phyloP scores from a whole-genome alignment of 2,329 filamentous ascomycete genomes.

The Fusarium papillatum region DNA sequence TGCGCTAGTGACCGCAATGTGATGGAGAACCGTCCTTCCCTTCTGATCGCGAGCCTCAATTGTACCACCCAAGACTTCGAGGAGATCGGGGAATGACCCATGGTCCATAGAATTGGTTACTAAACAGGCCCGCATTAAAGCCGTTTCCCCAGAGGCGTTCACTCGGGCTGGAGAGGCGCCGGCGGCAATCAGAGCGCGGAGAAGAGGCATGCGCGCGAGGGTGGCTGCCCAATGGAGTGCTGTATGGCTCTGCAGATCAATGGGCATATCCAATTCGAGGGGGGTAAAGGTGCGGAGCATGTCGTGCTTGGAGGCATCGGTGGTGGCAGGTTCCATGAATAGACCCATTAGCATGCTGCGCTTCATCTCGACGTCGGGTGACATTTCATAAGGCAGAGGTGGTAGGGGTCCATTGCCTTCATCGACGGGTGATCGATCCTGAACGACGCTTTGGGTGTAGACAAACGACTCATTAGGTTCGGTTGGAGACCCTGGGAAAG shows the following conservation, averaged over 20 bases:
- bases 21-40: slow-evolving; percentile 92
- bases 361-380: slow-evolving; percentile 81
- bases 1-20: slow-evolving; percentile 95
- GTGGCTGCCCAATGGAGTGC: slow-evolving; percentile 98
- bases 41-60: slow-evolving; percentile 93
- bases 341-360: slow-evolving; percentile 86
- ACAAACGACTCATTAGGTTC: slow-evolving; percentile 86
- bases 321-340: slow-evolving; percentile 80
- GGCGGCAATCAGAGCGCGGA: slow-evolving; percentile 84
- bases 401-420: slow-evolving; percentile 72
- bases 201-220: slow-evolving; percentile 84
- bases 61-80: slow-evolving; percentile 89
- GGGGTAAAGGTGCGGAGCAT: slow-evolving; percentile 82
- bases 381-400: slow-evolving; percentile 73
- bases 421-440: slow-evolving; percentile 56
- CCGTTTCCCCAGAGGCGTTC: slow-evolving; percentile 91
- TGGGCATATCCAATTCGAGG: slow-evolving; percentile 90
- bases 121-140: slow-evolving; percentile 90
- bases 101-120: slow-evolving; percentile 97
- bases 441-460: slow-evolving; percentile 67
- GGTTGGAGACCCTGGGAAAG: slow-evolving; percentile 80
- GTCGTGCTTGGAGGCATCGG: slow-evolving; percentile 81
- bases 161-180: slow-evolving; percentile 91
- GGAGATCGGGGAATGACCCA: slow-evolving; percentile 88
- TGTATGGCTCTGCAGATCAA: slow-evolving; percentile 90